Percentiles rank a stretch among this genome's conserved stretches.
These are phyloP conservation scores for Venturia carpophila DNA, from an alignment of 2,329 filamentous ascomycete species.

Conservation along the genomic window DNA sequence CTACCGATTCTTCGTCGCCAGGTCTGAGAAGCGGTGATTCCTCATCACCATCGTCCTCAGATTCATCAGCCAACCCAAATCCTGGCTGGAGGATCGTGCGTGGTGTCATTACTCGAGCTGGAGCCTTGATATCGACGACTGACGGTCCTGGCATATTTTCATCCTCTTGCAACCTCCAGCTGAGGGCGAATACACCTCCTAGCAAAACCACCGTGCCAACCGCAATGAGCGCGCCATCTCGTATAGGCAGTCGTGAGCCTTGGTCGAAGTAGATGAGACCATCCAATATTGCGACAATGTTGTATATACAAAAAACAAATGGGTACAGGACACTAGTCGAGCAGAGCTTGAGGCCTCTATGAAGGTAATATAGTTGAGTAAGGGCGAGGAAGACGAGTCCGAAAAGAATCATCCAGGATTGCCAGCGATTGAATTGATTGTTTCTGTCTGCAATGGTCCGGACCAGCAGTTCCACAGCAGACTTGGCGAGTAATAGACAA, in stretches of 20 bases:
- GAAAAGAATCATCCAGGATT: constrained; percentile 86
- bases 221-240: constrained; percentile 74
- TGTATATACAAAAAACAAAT: constrained; percentile 97
- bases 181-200: constrained; percentile 79
- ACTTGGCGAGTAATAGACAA: constrained; percentile 87
- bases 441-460: constrained; percentile 73
- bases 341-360: constrained; percentile 85
- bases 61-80: constrained; percentile 69
- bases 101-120: constrained; percentile 34
- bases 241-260: constrained; percentile 64
- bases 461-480: constrained; percentile 88
- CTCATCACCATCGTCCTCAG: constrained; percentile 45
- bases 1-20: constrained; percentile 22
- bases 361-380: constrained; percentile 89
- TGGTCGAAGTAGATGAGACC: constrained; percentile 96
- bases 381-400: constrained; percentile 74
- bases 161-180: constrained; percentile 83
- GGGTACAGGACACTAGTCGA: constrained; percentile 95
- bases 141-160: constrained; percentile 31
- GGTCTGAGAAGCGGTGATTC: constrained; percentile 19
- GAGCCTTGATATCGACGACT: constrained; percentile 14
- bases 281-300: constrained; percentile 96
- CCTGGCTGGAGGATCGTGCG: constrained; percentile 70
- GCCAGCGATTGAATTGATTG: constrained; percentile 93
- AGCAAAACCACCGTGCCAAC: constrained; percentile 81